Evolutionary conservation across 371 early-diverging fungal genomes (phyloP).

Genomic region (Nematocida sp.): DNA sequence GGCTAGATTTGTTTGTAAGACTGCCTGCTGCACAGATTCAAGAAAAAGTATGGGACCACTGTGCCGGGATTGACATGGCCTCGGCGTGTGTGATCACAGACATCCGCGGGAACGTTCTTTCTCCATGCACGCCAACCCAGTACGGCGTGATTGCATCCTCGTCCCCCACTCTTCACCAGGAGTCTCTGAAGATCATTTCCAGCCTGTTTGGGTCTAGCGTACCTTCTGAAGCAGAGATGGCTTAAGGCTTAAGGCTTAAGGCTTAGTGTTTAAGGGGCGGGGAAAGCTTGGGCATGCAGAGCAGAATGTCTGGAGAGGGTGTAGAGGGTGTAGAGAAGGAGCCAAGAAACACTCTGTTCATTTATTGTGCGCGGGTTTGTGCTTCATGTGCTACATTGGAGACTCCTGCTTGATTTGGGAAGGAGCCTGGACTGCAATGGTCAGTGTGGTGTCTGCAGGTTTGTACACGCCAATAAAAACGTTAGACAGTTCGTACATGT

Average conservation of each 20-base stretch:
- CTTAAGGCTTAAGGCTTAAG: too few relatives aligned
- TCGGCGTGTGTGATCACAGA: conserved; percentile 8
- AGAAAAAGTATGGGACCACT: conserved; percentile 48
- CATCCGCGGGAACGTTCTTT: background rate
- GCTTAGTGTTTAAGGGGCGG: too few relatives aligned
- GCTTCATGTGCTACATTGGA: too few relatives aligned
- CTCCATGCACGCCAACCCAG: background rate
- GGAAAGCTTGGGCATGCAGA: too few relatives aligned
- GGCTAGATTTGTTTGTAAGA: conserved; percentile 25
- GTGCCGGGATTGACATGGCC: conserved; percentile 35
- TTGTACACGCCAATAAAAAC: conserved; percentile 96
- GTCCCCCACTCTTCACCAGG: background rate
- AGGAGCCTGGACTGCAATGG: conserved; percentile 1
- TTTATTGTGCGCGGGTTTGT: too few relatives aligned
- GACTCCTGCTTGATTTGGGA: background rate
- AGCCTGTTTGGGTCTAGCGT: background rate
- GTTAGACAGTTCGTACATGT: conserved; percentile 98
- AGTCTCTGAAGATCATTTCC: background rate
- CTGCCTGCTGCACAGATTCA: background rate
- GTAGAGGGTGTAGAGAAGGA: too few relatives aligned
- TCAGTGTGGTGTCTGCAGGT: conserved; percentile 53
- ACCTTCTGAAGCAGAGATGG: too few relatives aligned
- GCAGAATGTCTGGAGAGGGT: too few relatives aligned
- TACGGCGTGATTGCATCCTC: conserved; percentile 32
- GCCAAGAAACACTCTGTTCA: too few relatives aligned